These are phyloP conservation scores for Protomyces pachydermus DNA, from an alignment of 1,139 yeast genomes.

Conservation along the genomic window DNA sequence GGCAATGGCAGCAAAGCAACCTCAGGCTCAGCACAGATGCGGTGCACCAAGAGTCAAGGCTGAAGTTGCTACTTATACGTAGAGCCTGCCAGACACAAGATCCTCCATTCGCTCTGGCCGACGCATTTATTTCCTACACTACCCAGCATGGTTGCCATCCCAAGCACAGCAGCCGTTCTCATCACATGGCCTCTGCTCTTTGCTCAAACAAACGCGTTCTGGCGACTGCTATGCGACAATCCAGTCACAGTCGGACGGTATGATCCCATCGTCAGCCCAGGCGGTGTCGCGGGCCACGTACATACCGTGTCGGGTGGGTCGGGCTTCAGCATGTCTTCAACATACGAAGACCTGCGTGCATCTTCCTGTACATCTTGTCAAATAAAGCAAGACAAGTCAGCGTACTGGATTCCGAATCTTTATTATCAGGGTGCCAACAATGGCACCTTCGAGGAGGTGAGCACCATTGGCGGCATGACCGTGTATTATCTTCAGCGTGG, in stretches of 20 bases:
- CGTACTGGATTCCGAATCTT: slow-evolving; percentile 27
- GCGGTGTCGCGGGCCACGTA: slow-evolving; percentile 20
- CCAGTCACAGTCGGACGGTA: slow-evolving; percentile 23
- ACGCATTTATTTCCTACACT: neutral
- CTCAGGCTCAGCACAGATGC: too few species aligned
- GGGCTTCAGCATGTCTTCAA: slow-evolving; percentile 13
- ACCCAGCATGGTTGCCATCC: neutral
- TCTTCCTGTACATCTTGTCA: slow-evolving; percentile 27
- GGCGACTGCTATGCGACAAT: slow-evolving; percentile 15
- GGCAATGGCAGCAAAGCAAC: too few species aligned
- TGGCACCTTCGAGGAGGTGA: slow-evolving; percentile 20
- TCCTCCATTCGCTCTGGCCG: too few species aligned
- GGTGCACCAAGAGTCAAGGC: too few species aligned
- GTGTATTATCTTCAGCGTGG: slow-evolving; percentile 29
- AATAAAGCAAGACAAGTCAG: slow-evolving; percentile 22
- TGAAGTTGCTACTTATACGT: too few species aligned
- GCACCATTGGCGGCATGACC: slow-evolving; percentile 24
- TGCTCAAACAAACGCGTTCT: slow-evolving; percentile 6
- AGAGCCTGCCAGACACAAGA: too few species aligned
- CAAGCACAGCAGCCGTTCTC: neutral
- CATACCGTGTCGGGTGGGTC: slow-evolving; percentile 24
- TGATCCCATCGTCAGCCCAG: slow-evolving; percentile 26
- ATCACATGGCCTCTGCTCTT: neutral
- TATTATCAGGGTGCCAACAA: slow-evolving; percentile 15
- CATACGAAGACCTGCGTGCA: slow-evolving; percentile 13